These are phyloP conservation scores for Tricharina praecox DNA, from an alignment of 495 filamentous ascomycete genomes.

Conservation along the genomic window DNA sequence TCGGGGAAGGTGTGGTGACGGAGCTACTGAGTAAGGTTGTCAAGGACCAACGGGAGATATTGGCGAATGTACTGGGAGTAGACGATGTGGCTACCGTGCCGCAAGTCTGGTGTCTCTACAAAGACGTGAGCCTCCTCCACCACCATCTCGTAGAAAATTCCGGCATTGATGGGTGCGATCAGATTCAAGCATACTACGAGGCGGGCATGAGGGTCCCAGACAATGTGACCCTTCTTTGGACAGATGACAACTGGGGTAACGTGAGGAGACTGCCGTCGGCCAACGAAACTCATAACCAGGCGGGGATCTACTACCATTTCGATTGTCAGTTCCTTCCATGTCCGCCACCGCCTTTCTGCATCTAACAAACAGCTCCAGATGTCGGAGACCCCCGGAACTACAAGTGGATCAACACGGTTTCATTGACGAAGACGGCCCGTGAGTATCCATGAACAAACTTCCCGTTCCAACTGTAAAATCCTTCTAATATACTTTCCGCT, in stretches of 20 bases:
- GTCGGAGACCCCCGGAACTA: conserved; percentile 47
- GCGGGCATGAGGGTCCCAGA: conserved; percentile 50
- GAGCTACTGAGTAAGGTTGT: conserved; percentile 44
- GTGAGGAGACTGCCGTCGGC: conserved; percentile 45
- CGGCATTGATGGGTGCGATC: conserved; percentile 7
- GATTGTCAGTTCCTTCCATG: conserved; percentile 33
- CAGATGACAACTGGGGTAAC: conserved; percentile 64
- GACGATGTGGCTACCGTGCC: conserved; percentile 40
- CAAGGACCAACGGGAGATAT: conserved; percentile 39
- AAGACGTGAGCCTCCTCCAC: conserved; percentile 35
- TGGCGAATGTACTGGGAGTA: conserved; percentile 38
- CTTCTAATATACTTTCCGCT: too few species aligned
- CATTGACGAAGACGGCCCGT: too few species aligned
- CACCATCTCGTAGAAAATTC: not conserved
- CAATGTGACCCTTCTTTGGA: conserved; percentile 54
- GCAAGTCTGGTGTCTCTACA: conserved; percentile 58
- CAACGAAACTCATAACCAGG: conserved; percentile 50
- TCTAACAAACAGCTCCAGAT: conserved; percentile 20
- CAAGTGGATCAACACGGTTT: conserved; percentile 59
- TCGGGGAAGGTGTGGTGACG: conserved; percentile 40
- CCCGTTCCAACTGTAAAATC: too few species aligned
- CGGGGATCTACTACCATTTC: conserved; percentile 65
- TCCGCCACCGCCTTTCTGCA: not conserved
- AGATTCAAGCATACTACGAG: conserved; percentile 44
- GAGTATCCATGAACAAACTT: too few species aligned